A percentile compares a stretch with the other conserved stretches of the same genome.
These are phyloP conservation scores for Fusarium compactum DNA, from an alignment of 2,329 filamentous ascomycete genomes.

Conservation along the genomic window DNA sequence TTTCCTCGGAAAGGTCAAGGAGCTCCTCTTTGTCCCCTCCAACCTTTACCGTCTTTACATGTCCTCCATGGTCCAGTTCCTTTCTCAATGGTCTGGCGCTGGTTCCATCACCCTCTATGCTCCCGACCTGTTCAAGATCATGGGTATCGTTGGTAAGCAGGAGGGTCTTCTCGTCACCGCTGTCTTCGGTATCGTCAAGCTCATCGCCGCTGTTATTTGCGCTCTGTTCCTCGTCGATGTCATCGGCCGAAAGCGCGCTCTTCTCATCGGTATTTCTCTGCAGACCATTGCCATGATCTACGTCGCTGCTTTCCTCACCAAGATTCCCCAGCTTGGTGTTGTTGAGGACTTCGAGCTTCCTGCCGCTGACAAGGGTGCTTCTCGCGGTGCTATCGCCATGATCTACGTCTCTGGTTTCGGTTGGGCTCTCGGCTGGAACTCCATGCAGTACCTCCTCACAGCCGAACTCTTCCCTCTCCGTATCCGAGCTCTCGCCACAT, in stretches of 20 bases:
- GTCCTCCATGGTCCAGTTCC: conserved; percentile 74
- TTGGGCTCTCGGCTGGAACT: conserved; percentile 80
- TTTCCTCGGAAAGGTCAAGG: conserved; percentile 74
- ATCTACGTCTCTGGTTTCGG: conserved; percentile 77
- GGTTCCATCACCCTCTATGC: conserved; percentile 83
- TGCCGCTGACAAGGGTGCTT: conserved; percentile 63
- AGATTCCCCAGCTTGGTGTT: conserved; percentile 69
- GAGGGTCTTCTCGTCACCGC: conserved; percentile 79
- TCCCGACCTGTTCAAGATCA: conserved; percentile 76
- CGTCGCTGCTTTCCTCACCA: conserved; percentile 70
- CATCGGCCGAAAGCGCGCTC: conserved; percentile 78
- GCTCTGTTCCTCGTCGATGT: conserved; percentile 84
- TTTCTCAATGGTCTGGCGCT: conserved; percentile 80
- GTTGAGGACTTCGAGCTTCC: conserved; percentile 63
- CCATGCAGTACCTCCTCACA: conserved; percentile 82
- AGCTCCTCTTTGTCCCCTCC: conserved; percentile 74
- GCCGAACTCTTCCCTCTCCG: conserved; percentile 82
- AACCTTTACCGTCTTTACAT: conserved; percentile 82
- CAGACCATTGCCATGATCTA: conserved; percentile 73
- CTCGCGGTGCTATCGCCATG: conserved; percentile 77
- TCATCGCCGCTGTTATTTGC: conserved; percentile 74
- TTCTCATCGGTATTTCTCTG: conserved; percentile 70
- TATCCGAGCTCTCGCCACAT: conserved; percentile 77
- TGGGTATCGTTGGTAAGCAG: conserved; percentile 75
- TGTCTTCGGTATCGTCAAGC: conserved; percentile 81